Conservation (phyloP, 257 asterid species). For the Phtheirospermum japonicum region DNA sequence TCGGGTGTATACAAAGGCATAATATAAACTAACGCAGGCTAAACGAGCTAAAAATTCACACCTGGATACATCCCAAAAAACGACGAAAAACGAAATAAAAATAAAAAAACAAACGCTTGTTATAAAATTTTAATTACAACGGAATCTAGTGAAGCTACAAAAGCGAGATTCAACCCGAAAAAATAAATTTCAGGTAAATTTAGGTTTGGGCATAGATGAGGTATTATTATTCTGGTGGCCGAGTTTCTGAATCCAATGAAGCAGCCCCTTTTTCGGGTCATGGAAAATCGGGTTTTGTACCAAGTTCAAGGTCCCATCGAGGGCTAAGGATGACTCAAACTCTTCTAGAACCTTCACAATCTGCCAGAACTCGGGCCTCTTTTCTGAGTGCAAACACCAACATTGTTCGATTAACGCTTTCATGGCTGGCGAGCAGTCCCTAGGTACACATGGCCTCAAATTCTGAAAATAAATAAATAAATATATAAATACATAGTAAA, state of each 20-base stretch:
- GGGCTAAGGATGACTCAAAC: conserved; percentile 56
- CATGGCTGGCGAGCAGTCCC: conserved; percentile 65
- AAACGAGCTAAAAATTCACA: conserved; percentile 16
- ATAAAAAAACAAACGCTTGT: background rate
- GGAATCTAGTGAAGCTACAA: conserved; percentile 35
- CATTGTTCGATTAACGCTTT: conserved; percentile 78
- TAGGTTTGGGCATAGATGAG: conserved; percentile 49
- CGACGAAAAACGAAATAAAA: conserved; percentile 7
- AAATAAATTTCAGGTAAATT: conserved; percentile 42
- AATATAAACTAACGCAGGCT: too few species aligned
- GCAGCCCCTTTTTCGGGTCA: conserved; percentile 66
- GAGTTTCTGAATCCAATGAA: conserved; percentile 68
- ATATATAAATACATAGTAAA: background rate
- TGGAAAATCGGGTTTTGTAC: conserved; percentile 39
- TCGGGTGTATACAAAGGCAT: too few species aligned
- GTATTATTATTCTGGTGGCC: conserved; percentile 39
- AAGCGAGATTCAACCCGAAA: conserved; percentile 27
- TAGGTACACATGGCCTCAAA: conserved; percentile 66
- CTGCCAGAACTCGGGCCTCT: conserved; percentile 94
- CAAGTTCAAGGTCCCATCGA: conserved; percentile 57
- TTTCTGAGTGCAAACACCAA: conserved; percentile 79
- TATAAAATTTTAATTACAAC: conserved; percentile 29
- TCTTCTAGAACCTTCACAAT: conserved; percentile 77
- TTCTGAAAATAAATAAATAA: conserved; percentile 42
- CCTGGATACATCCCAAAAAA: conserved; percentile 12